Percentiles rank a stretch among this genome's conserved stretches.
Evolutionary conservation across 139 green algal species (phyloP).

Genomic region (Chlamydomonas sp.): DNA sequence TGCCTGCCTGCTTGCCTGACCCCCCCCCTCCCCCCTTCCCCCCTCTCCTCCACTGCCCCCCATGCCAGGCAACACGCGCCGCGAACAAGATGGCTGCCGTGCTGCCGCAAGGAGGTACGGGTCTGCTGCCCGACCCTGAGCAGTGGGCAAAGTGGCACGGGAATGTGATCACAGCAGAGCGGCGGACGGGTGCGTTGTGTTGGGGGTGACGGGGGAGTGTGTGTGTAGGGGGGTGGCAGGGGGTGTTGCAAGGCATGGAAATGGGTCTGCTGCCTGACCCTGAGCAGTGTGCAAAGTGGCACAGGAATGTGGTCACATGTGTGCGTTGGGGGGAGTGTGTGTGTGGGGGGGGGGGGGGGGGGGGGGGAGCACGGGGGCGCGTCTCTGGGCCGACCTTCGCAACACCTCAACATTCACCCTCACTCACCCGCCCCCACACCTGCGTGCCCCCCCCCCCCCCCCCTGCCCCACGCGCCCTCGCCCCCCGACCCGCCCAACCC

Average conservation of each 20-base stretch:
- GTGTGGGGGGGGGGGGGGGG: too few relatives aligned
- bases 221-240: too few relatives aligned
- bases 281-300: constrained; percentile 18
- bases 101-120: too few relatives aligned
- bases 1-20: too few relatives aligned
- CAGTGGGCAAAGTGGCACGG: constrained; percentile 24
- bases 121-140: constrained; percentile 8
- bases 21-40: too few relatives aligned
- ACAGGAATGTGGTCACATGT: constrained; percentile 18
- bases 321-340: constrained; percentile 1
- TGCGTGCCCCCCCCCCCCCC: neutral
- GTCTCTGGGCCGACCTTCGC: too few relatives aligned
- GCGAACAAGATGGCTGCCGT: too few relatives aligned
- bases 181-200: constrained; percentile 10
- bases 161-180: constrained; percentile 14
- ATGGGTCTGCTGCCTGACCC: constrained; percentile 7
- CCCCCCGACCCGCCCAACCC: neutral
- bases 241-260: too few relatives aligned
- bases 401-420: too few relatives aligned
- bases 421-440: neutral
- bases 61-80: neutral
- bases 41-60: too few relatives aligned
- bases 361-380: too few relatives aligned
- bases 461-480: neutral
- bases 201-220: too few relatives aligned